Evolutionary conservation across 768 basidiomycete genomes (phyloP).

Genomic region (Trametes meyenii): DNA sequence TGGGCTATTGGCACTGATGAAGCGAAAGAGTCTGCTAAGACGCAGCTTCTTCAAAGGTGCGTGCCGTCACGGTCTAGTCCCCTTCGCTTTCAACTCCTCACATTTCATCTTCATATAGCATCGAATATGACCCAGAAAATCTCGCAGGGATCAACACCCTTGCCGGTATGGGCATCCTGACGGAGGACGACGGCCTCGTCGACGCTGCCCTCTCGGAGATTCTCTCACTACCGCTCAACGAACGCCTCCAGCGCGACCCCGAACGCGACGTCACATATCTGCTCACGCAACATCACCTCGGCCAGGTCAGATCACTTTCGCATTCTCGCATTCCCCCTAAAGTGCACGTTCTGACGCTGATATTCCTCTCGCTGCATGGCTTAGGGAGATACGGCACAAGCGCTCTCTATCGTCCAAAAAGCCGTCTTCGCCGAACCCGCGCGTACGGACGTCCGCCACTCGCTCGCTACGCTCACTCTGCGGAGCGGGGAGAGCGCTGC

Average conservation of each 20-base stretch:
- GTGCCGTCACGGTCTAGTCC: no score
- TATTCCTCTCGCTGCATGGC: no score
- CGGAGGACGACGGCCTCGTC: conserved; percentile 74
- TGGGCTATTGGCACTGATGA: conserved; percentile 84
- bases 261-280: conserved; percentile 70
- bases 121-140: conserved; percentile 77
- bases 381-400: conserved; percentile 53
- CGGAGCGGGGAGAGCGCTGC: conserved; percentile 46
- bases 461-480: conserved; percentile 58
- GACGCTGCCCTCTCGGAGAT: conserved; percentile 89
- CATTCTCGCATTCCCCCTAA: conserved; percentile 3
- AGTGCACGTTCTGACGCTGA: background rate
- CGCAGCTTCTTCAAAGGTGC: conserved; percentile 81
- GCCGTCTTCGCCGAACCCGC: conserved; percentile 62
- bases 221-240: conserved; percentile 65
- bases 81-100: no score
- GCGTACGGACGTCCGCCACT: conserved; percentile 48
- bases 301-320: conserved; percentile 51
- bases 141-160: conserved; percentile 80
- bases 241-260: conserved; percentile 68
- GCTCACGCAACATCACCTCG: conserved; percentile 69
- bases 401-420: conserved; percentile 56
- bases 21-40: conserved; percentile 74
- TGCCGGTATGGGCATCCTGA: conserved; percentile 87
- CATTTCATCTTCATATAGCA: conserved; percentile 47